Evolutionary conservation across 805 yeast genomes (phyloP).

Genomic region (Scheffersomyces ergatensis): DNA sequence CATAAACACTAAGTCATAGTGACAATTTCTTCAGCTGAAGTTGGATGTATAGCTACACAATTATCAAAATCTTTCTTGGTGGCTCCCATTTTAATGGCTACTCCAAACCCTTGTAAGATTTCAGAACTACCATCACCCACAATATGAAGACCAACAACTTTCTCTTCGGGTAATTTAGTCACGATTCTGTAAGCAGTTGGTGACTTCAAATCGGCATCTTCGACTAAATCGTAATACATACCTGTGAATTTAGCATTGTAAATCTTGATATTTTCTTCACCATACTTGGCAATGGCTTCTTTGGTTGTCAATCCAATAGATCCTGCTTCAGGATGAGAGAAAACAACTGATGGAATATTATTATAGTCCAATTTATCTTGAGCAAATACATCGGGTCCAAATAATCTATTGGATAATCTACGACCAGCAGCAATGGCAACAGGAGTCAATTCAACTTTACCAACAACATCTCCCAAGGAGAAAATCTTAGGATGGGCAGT

Average conservation of each 20-base stretch:
- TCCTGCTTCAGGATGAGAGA: slow-evolving; percentile 97
- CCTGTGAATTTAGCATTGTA: slow-evolving; percentile 83
- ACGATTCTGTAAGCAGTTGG: slow-evolving; percentile 87
- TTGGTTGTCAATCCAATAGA: slow-evolving; percentile 83
- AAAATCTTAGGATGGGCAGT: slow-evolving; percentile 69
- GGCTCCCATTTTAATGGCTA: slow-evolving; percentile 98
- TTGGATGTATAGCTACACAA: slow-evolving; percentile 98
- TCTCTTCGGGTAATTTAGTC: slow-evolving; percentile 76
- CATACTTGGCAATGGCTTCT: slow-evolving; percentile 75
- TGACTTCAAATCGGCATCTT: slow-evolving; percentile 59
- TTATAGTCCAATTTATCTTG: slow-evolving; percentile 79
- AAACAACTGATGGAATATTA: slow-evolving; percentile 93
- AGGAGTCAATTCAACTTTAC: slow-evolving; percentile 92
- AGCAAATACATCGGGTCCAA: slow-evolving; percentile 72
- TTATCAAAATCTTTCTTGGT: slow-evolving; percentile 93
- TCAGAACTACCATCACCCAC: slow-evolving; percentile 91
- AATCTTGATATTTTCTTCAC: slow-evolving; percentile 73
- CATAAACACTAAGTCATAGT: slow-evolving; percentile 69
- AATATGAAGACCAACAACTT: slow-evolving; percentile 91
- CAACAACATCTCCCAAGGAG: slow-evolving; percentile 93
- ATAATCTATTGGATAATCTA: slow-evolving; percentile 84
- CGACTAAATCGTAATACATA: slow-evolving; percentile 89
- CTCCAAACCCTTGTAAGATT: slow-evolving; percentile 97
- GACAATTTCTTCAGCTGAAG: slow-evolving; percentile 96
- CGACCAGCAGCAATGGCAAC: slow-evolving; percentile 99